Conservation (phyloP, 2,329 filamentous ascomycete genomes). For the Albifimbria verrucaria region DNA sequence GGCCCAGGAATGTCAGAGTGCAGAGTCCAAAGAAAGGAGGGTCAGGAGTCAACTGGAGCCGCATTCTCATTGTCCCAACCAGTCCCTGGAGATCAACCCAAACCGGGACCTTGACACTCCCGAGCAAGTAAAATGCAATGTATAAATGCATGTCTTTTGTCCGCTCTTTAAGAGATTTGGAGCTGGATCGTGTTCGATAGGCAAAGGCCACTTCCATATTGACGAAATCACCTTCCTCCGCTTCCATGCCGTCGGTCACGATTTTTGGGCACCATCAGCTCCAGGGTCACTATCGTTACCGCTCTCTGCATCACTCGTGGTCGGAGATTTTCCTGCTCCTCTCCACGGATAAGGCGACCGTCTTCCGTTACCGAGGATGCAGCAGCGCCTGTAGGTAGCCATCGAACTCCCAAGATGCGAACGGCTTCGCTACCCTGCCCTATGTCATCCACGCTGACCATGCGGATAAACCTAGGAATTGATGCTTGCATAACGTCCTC, state of each 20-base stretch:
- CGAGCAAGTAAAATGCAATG: constrained; percentile 66
- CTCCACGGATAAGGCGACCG: constrained; percentile 48
- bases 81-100: constrained; percentile 75
- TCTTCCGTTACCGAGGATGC: constrained; percentile 56
- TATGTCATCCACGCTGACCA: constrained; percentile 73
- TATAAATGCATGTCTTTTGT: constrained; percentile 66
- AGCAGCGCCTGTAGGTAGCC: constrained; percentile 69
- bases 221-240: constrained; percentile 74
- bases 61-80: constrained; percentile 65
- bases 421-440: constrained; percentile 71
- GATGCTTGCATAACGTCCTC: constrained; percentile 81
- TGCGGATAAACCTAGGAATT: constrained; percentile 64
- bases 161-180: constrained; percentile 62
- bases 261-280: constrained; percentile 19
- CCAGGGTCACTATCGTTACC: too few relatives aligned
- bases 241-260: constrained; percentile 61
- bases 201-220: constrained; percentile 74
- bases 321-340: too few relatives aligned
- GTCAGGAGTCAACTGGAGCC: constrained; percentile 71
- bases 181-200: constrained; percentile 62
- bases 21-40: constrained; percentile 75
- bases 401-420: constrained; percentile 67
- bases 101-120: constrained; percentile 54
- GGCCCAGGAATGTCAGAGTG: constrained; percentile 71
- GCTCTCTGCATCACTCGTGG: too few relatives aligned